These are phyloP conservation scores for Raphanus raphanistrum DNA, from an alignment of 345 rosid genomes.

Conservation along the genomic window DNA sequence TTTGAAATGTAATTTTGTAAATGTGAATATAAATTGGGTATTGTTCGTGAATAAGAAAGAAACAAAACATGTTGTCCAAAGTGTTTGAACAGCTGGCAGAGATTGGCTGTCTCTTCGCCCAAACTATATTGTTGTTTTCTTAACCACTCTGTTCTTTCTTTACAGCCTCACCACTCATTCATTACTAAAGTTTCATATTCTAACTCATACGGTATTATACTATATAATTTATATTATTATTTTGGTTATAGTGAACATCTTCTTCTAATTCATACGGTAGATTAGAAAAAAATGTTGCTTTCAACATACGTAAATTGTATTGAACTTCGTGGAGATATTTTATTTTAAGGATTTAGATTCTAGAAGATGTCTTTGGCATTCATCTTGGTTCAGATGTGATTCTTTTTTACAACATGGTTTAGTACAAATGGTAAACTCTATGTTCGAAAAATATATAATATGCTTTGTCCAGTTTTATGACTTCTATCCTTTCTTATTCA, in stretches of 20 bases:
- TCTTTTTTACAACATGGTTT: background rate
- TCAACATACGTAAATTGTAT: background rate
- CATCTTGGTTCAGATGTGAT: background rate
- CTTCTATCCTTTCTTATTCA: background rate
- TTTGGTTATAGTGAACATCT: background rate
- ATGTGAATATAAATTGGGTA: background rate
- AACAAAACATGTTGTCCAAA: constrained; percentile 41
- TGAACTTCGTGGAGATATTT: background rate
- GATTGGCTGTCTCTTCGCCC: constrained; percentile 21
- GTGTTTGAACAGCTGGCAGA: constrained; percentile 30
- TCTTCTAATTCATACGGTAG: constrained; percentile 1
- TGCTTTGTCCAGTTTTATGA: background rate
- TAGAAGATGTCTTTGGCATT: constrained; percentile 25
- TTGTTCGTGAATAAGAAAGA: constrained; percentile 19
- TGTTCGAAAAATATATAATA: background rate
- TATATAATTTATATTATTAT: background rate
- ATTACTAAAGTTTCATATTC: constrained; percentile 10
- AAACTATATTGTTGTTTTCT: constrained; percentile 23
- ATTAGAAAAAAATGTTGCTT: background rate
- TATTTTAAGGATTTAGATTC: constrained; percentile 9
- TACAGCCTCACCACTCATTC: constrained; percentile 35
- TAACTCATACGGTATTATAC: background rate
- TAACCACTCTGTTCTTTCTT: constrained; percentile 36
- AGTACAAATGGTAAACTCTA: background rate
- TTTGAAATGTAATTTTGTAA: background rate